Base-by-base conservation (phyloP, 2,329 filamentous ascomycete genomes). In the Aspergillus sp. region DNA sequence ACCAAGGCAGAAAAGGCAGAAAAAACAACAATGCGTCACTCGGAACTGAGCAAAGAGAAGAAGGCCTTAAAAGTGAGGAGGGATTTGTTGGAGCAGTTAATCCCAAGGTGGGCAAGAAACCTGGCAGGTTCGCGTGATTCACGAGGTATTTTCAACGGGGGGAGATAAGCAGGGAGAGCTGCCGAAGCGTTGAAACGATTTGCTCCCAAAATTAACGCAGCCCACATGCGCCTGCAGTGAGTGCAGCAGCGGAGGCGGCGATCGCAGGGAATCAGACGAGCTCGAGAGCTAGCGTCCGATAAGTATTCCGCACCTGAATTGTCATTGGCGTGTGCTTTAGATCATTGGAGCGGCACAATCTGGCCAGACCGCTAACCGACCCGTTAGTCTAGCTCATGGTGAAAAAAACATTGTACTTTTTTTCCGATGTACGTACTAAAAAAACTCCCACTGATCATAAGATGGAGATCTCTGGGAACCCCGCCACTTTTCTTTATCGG, bases 141-240 rank as follows among this genome's bases (percentile, higher is more conserved):
- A 27, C 38, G 47, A 56, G 38, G n/a, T 23, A 56, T 42, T 36
- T 42, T 48, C 23, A 21, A 36, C 27, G 21, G 23, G 51, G 52
- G 23, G 13, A 42, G 48, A 59, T 55, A 38, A 38, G 39, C 38
- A 50, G 44, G 41, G 39, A 57, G 55, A 42, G 57, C 52, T 53
- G 39, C 32, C 36, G 27, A 27, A 41, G 36, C 32, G 38, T 47
- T 59, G 62, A 51, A 57, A 57, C 53, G 41, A 63, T 63, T 61
- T 59, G 59, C 59, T 49, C 41, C 27, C 23, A 23, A 27, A 52
- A 62, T 60, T 64, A 52, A 62, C 62, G 54, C 62, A 55, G 39
- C 53, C 41, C 53, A 62, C 54, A 50, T 61, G 55, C 52, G 61
- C 49, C 42, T 51, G 56, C 41, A 51, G 51, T 50, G 25, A 50